Percentiles rank a stretch among this genome's conserved stretches.
Conservation (phyloP, 1,139 yeast species). For the Scheffersomyces segobiensis region DNA sequence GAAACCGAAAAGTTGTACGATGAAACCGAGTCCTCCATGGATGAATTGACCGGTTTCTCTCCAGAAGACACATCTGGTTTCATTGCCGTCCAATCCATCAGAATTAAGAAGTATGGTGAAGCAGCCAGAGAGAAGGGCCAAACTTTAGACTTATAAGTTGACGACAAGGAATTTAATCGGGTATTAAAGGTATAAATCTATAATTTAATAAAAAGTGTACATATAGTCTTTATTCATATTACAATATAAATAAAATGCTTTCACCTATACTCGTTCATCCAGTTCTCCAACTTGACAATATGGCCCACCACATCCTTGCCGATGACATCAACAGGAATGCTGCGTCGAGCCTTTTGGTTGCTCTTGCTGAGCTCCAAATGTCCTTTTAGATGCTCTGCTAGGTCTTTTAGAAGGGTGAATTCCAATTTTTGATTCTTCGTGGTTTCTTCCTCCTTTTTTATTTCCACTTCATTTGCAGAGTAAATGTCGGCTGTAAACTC, state of each 20-base stretch:
- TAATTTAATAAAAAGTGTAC: neutral
- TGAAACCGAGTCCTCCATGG: conserved; percentile 98
- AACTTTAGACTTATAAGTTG: conserved; percentile 42
- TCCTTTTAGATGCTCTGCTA: conserved; percentile 14
- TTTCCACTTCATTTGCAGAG: neutral
- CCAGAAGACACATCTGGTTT: conserved; percentile 97
- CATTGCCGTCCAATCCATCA: conserved; percentile 96
- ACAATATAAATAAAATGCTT: neutral
- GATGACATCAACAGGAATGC: conserved; percentile 18
- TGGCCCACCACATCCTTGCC: conserved; percentile 17
- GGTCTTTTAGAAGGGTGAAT: conserved; percentile 1
- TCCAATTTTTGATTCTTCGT: neutral
- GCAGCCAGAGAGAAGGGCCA: conserved; percentile 79
- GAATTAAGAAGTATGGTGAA: conserved; percentile 97
- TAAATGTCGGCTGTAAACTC: conserved; percentile 22
- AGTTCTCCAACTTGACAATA: conserved; percentile 6
- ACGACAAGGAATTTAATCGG: neutral
- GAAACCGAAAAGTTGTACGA: conserved; percentile 95
- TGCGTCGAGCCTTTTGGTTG: conserved; percentile 18
- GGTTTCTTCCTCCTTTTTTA: neutral
- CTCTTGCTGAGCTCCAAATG: conserved; percentile 21
- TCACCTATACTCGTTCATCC: conserved; percentile 4
- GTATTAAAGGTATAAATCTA: neutral
- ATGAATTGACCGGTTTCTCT: conserved; percentile 95
- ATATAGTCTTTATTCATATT: neutral